Evolutionary conservation across 2,329 filamentous ascomycete species (phyloP), one percentile per base, ranked within the genome.

Genomic region (Scedosporium boydii): DNA sequence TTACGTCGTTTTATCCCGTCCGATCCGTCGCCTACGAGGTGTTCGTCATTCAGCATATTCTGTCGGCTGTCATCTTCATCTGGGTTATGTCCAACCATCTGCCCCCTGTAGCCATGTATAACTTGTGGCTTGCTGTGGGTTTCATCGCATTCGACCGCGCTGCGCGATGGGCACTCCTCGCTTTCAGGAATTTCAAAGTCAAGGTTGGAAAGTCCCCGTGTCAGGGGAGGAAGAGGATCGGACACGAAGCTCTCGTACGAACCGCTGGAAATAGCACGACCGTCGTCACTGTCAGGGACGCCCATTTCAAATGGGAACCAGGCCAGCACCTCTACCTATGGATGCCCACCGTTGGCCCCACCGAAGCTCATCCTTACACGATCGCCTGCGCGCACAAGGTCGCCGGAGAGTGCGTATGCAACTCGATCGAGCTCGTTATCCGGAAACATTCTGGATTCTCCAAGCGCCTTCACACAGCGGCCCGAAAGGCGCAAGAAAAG

Each of bases 11-110:
- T 62, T 79, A 83, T 6, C 88, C 88, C 0, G 75, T 90, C 41
- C 81, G 88, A 4, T 79, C 83, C n/a, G 77, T 86, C 75, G 79
- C 80, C 6, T 90, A 90, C 70, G 88, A 91, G 73, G 64, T 89
- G 0, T 91, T 90, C 69, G 81, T 90, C 16, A 67, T 85, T 3
- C 88, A 91, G 71, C 88, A 91, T 69, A 74, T 90, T 27, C 70
- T 83, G 16, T 82, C 84, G 3, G 85, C 85, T 62, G 77, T 82
- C 34, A 69, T 87, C 26, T 82, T 90, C 68, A 73, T 89, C 44
- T 87, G 82, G 74, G 76, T 88, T 48, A 72, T 89, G 9, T 84
- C 87, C 67, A 74, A 80, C 44, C 87, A 91, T 69, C 80, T 88
- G 3, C 87, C 87, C 1, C 68, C 69, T 6, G 80, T 82, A 58